Evolutionary conservation across 164 flowering plant species (phyloP).

Genomic region (Dillenia suffruticosa): DNA sequence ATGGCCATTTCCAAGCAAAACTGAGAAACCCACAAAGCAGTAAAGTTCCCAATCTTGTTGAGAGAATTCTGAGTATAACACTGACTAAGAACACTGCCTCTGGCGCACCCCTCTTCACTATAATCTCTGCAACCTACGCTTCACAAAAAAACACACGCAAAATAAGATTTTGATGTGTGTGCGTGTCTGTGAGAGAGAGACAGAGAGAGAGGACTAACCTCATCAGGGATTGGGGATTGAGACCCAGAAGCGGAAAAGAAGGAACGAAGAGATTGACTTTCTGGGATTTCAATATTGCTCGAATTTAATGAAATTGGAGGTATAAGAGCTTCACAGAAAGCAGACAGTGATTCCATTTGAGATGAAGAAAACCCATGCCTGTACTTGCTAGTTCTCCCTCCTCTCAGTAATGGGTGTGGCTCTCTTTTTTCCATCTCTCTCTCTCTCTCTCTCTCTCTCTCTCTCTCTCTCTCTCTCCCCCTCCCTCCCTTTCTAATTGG

Average conservation of each 20-base stretch:
- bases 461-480: constrained; percentile 2
- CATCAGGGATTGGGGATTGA: constrained; percentile 38
- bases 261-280: constrained; percentile 12
- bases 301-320: constrained; percentile 29
- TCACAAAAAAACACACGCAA: neutral
- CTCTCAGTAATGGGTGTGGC: constrained; percentile 44
- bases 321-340: constrained; percentile 51
- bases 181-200: neutral
- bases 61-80: constrained; percentile 37
- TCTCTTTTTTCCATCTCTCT: constrained; percentile 13
- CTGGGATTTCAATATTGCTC: neutral
- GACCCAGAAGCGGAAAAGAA: constrained; percentile 44
- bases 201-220: constrained; percentile 26
- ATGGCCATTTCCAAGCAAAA: constrained; percentile 50
- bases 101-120: constrained; percentile 34
- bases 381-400: constrained; percentile 23
- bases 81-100: constrained; percentile 34
- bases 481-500: neutral
- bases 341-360: constrained; percentile 49
- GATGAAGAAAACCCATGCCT: constrained; percentile 63
- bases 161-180: neutral
- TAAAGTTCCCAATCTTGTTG: constrained; percentile 64
- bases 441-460: constrained; percentile 7
- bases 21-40: constrained; percentile 53
- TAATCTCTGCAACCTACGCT: constrained; percentile 50